Evolutionary conservation across 2,329 filamentous ascomycete species (phyloP), one percentile per base, ranked within the genome.

Genomic region (Aspergillus uvarum): DNA sequence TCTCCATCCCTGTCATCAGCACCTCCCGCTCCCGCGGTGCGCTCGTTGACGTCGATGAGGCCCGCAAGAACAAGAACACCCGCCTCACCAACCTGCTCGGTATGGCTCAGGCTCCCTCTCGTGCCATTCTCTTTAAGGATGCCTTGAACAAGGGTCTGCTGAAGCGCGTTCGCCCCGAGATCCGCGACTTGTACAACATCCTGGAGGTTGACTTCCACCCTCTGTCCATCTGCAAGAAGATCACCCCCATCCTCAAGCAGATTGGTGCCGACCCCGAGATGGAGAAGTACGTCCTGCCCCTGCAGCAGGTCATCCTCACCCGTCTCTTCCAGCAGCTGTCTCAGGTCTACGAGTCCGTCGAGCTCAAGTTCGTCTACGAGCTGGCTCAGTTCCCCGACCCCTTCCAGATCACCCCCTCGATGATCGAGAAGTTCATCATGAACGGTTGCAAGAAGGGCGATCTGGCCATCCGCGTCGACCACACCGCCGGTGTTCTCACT

Each of bases 391-490:
- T 99, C 84, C 95, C 95, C 10, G 93, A 96, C 75, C 92, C 95
- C 47, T 98, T 96, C 85, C 90, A 97, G 80, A 92, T 98, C 67
- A 90, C 86, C 65, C 88, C 90, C 56, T 87, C 89, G 67, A 96
- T 91, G 63, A 96, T 99, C 67, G 95, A 99, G 83, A 99, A 98
- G 82, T 99, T 99, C 84, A 98, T 99, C 84, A 99, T 99, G 95
- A 99, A 99, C 79, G 95, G 95, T 65, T 98, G 96, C 86, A 99
- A 99, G 87, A 99, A 99, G 86, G 95, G 95, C 59, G 95, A 99
- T 71, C 85, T 99, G 50, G 90, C 95, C 56, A 96, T 99, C 70
- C 92, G 95, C 63, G 92, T 98, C 79, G 91, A 98, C 74, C 95
- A 99, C 75, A 92, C 92, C 63, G 94, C 93, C 56, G 92, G 95